A percentile compares a stretch with the other conserved stretches of the same genome.
These are phyloP conservation scores for Phytophthora europaea DNA, from an alignment of 352 stramenopile species.

Conservation along the genomic window DNA sequence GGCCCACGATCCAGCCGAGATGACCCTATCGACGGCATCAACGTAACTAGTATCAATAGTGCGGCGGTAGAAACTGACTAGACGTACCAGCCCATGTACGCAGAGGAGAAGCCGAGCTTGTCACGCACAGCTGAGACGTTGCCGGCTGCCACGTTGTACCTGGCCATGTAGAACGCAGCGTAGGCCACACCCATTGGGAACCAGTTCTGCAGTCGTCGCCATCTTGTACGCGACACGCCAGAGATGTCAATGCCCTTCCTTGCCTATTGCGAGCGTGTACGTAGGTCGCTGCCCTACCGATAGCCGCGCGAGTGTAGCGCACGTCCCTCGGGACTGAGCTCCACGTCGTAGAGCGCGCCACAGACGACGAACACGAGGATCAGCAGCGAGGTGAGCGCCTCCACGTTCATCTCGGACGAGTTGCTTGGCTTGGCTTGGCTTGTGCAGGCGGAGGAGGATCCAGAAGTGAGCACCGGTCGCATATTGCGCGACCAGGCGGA, in stretches of 20 bases:
- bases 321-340: slow-evolving; percentile 64
- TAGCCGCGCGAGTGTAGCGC: slow-evolving; percentile 66
- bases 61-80: not conserved
- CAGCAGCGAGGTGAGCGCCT: slow-evolving; percentile 52
- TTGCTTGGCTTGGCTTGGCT: not conserved
- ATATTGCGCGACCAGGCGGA: slow-evolving; percentile 1
- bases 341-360: slow-evolving; percentile 66
- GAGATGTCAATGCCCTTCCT: slow-evolving; percentile 1
- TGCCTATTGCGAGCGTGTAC: not conserved
- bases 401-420: slow-evolving; percentile 41
- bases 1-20: slow-evolving; percentile 77
- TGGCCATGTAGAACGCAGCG: slow-evolving; percentile 83
- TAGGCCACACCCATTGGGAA: slow-evolving; percentile 83
- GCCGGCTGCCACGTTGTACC: slow-evolving; percentile 79
- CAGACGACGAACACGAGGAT: slow-evolving; percentile 64
- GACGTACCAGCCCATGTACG: slow-evolving; percentile 78
- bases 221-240: slow-evolving; percentile 36
- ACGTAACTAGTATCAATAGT: not conserved
- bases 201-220: slow-evolving; percentile 78
- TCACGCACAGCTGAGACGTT: slow-evolving; percentile 71
- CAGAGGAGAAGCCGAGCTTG: slow-evolving; percentile 65
- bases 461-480: slow-evolving; percentile 8
- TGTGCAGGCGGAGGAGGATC: not conserved
- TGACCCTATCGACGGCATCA: slow-evolving; percentile 43
- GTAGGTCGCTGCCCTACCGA: slow-evolving; percentile 36